Evolutionary conservation across 495 filamentous ascomycete species (phyloP).

Genomic region (Pseudotulostoma volvatum): DNA sequence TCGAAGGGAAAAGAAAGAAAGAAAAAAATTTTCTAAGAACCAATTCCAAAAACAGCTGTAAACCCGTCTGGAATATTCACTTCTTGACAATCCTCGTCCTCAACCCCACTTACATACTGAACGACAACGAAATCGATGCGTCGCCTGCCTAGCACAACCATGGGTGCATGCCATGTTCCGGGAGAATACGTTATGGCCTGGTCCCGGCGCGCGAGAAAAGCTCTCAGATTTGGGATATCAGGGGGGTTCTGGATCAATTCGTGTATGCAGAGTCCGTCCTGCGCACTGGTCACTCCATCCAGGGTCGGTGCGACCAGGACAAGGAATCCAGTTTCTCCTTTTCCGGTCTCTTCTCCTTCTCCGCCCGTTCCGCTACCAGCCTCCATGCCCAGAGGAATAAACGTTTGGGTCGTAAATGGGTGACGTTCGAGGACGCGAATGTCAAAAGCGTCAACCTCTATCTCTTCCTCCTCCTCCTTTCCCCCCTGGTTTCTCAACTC

Average conservation of each 20-base stretch:
- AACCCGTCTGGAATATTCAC: conserved; percentile 35
- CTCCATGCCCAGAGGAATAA: conserved; percentile 50
- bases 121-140: conserved; percentile 72
- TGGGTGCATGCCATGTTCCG: conserved; percentile 95
- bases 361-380: not conserved
- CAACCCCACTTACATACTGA: conserved; percentile 75
- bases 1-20: too few relatives aligned
- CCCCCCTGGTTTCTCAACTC: conserved; percentile 4
- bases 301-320: conserved; percentile 77
- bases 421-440: conserved; percentile 78
- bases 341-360: conserved; percentile 2
- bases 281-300: conserved; percentile 16
- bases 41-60: conserved; percentile 21
- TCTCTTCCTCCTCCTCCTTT: conserved; percentile 8
- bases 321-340: conserved; percentile 40
- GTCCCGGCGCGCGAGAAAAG: conserved; percentile 61
- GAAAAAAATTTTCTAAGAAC: too few relatives aligned
- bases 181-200: conserved; percentile 85
- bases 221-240: conserved; percentile 50
- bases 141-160: conserved; percentile 64
- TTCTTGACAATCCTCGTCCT: conserved; percentile 81
- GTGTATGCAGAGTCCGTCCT: conserved; percentile 22
- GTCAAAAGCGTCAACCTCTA: conserved; percentile 33
- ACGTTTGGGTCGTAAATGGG: conserved; percentile 86
- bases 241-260: conserved; percentile 44